Evolutionary conservation across 2,329 filamentous ascomycete genomes (phyloP).

Genomic region (Trichoderma sp.): DNA sequence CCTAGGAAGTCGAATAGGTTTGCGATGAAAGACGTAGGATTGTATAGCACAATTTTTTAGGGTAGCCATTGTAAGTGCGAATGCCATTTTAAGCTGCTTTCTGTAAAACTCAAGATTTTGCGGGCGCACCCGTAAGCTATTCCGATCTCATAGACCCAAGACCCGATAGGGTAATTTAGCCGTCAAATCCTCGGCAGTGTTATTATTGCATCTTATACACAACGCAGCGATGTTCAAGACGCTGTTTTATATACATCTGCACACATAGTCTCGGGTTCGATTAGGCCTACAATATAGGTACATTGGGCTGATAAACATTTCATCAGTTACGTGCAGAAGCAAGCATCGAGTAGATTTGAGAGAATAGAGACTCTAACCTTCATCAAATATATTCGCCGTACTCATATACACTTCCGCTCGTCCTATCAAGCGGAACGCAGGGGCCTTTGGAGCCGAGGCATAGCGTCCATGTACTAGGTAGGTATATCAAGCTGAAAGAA

Average conservation of each 20-base stretch:
- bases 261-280: not conserved
- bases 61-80: not conserved
- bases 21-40: not conserved
- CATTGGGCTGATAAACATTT: not conserved
- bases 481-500: not conserved
- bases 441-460: not conserved
- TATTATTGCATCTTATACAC: not conserved
- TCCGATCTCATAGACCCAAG: not conserved
- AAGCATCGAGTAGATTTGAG: not conserved
- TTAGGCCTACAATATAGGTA: not conserved
- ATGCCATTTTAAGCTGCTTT: not conserved
- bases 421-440: not conserved
- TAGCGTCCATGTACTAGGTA: too few species aligned
- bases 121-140: not conserved
- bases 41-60: not conserved
- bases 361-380: not conserved
- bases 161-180: not conserved
- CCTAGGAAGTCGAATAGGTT: too few species aligned
- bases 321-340: not conserved
- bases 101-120: not conserved
- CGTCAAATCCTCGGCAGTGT: not conserved
- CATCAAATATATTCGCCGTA: not conserved
- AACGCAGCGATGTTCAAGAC: not conserved
- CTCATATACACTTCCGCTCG: not conserved
- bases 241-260: not conserved